These are phyloP conservation scores for Skeletonema potamos DNA, from an alignment of 108 stramenopile species.

Conservation along the genomic window DNA sequence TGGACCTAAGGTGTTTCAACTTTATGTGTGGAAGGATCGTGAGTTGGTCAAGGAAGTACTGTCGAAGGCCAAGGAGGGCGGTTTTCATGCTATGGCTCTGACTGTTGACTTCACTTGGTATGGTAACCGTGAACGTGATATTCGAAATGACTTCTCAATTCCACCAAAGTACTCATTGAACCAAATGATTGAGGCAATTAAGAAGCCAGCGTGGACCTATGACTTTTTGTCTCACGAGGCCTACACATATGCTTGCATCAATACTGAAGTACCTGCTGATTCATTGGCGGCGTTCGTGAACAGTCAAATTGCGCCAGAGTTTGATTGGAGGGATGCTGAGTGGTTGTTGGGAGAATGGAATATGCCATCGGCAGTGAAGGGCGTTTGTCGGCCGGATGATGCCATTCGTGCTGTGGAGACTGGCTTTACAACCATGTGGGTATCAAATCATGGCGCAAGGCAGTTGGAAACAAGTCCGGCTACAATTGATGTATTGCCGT, in stretches of 20 bases:
- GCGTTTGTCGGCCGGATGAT: slow-evolving; percentile 95
- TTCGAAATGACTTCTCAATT: slow-evolving; percentile 96
- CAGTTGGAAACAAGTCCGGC: slow-evolving; percentile 96
- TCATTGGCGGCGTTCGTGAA: slow-evolving; percentile 95
- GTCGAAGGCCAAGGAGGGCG: slow-evolving; percentile 91
- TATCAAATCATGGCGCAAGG: slow-evolving; percentile 97
- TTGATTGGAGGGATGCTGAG: slow-evolving; percentile 95
- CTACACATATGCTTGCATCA: slow-evolving; percentile 91
- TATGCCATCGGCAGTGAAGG: slow-evolving; percentile 93
- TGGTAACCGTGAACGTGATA: slow-evolving; percentile 95
- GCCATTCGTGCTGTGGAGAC: slow-evolving; percentile 85
- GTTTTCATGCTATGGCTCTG: slow-evolving; percentile 92
- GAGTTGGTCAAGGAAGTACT: slow-evolving; percentile 92
- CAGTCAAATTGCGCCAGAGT: slow-evolving; percentile 91
- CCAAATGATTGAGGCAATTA: slow-evolving; percentile 85
- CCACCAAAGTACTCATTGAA: slow-evolving; percentile 86
- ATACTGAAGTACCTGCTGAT: slow-evolving; percentile 88
- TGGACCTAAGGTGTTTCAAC: slow-evolving; percentile 92
- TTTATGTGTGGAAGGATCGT: slow-evolving; percentile 98
- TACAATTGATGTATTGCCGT: slow-evolving; percentile 94
- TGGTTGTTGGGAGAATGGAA: slow-evolving; percentile 96
- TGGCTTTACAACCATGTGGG: slow-evolving; percentile 97
- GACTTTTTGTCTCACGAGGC: slow-evolving; percentile 87
- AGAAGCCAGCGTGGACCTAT: slow-evolving; percentile 90
- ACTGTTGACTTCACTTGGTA: slow-evolving; percentile 98